phyloP scores from a whole-genome alignment of 2,329 filamentous ascomycete species.

The Eutypa lata region DNA sequence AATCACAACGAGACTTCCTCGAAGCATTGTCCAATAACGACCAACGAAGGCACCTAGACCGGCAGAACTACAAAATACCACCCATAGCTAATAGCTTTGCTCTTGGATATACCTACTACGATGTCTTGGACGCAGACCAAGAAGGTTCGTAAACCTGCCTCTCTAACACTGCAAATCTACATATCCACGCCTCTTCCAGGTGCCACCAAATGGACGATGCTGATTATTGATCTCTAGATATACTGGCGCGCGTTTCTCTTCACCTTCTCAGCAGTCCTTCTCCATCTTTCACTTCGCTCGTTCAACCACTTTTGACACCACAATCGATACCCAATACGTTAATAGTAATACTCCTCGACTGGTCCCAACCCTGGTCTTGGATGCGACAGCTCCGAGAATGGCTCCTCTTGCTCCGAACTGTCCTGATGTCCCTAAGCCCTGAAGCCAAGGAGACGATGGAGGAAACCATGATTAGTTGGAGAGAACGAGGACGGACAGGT shows the following conservation, averaged over 20 bases:
- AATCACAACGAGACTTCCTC: constrained; percentile 81
- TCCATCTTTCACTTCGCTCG: constrained; percentile 74
- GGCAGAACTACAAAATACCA: constrained; percentile 58
- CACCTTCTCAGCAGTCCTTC: constrained; percentile 87
- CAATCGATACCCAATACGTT: constrained; percentile 82
- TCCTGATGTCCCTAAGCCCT: constrained; percentile 69
- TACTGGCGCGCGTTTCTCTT: constrained; percentile 81
- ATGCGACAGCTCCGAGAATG: constrained; percentile 84
- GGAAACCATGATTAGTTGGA: constrained; percentile 77
- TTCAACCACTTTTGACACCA: constrained; percentile 80
- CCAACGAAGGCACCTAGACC: constrained; percentile 50
- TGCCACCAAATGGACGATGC: constrained; percentile 3
- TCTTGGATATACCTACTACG: constrained; percentile 90
- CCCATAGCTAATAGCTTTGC: constrained; percentile 91
- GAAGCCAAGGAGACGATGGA: constrained; percentile 82
- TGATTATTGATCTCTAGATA: constrained; percentile 56
- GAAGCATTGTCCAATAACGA: constrained; percentile 59
- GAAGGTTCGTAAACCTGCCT: constrained; percentile 60
- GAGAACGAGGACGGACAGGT: constrained; percentile 68
- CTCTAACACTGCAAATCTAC: constrained; percentile 37
- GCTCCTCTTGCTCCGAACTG: constrained; percentile 78
- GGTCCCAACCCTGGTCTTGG: constrained; percentile 92
- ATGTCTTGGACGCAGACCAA: constrained; percentile 89
- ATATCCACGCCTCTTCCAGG: constrained; percentile 51
- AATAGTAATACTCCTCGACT: constrained; percentile 89